These are phyloP conservation scores for Hygrophorus pudorinus DNA, from an alignment of 768 basidiomycete genomes.

Conservation along the genomic window DNA sequence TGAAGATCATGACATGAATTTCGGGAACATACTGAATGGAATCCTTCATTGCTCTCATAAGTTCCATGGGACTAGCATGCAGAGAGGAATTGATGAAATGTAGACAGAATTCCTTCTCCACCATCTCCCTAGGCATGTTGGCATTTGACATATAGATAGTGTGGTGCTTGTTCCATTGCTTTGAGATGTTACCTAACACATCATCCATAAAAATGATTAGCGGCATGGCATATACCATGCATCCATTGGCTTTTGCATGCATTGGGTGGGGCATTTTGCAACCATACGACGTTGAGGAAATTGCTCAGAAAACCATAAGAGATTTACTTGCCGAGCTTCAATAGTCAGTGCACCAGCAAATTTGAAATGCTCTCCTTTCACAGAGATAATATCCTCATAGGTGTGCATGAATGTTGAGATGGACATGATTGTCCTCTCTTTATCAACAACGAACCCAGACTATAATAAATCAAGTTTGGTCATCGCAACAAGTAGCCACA, in stretches of 20 bases:
- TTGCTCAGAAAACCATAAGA: neutral
- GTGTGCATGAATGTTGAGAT: conserved; percentile 1
- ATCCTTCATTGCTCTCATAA: conserved; percentile 20
- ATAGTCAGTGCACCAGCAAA: neutral
- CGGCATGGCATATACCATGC: conserved; percentile 3
- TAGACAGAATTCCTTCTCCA: conserved; percentile 22
- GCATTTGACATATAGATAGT: conserved; percentile 23
- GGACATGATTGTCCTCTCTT: neutral
- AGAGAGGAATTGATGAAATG: conserved; percentile 22
- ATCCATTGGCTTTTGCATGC: neutral
- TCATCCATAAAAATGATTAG: conserved; percentile 18
- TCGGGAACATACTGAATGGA: conserved; percentile 14
- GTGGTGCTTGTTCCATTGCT: conserved; percentile 29
- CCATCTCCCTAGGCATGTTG: conserved; percentile 15
- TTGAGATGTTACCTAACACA: conserved; percentile 23
- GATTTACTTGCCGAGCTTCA: neutral
- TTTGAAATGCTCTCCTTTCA: neutral
- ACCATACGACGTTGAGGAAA: neutral
- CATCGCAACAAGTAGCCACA: neutral
- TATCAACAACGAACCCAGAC: conserved; percentile 5
- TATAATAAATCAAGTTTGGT: neutral
- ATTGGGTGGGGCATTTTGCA: too few relatives aligned
- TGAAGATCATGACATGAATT: neutral
- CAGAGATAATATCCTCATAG: conserved; percentile 5
- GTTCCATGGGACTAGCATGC: conserved; percentile 23